phyloP scores from a whole-genome alignment of 257 asterid species.

The Petrea volubilis region DNA sequence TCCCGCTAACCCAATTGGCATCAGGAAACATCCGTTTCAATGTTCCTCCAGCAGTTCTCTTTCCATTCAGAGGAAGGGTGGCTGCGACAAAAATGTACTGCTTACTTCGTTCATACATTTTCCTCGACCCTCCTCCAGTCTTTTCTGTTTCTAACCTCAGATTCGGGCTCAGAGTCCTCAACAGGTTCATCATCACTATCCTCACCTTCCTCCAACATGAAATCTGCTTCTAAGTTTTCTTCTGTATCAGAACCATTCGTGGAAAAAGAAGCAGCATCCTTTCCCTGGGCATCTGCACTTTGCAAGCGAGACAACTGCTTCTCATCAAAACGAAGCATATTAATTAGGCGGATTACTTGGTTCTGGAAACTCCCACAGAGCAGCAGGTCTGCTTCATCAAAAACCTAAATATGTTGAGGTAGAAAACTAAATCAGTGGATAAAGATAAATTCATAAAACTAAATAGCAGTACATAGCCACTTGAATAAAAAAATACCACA shows the following conservation, averaged over 20 bases:
- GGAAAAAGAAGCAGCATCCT: slow-evolving; percentile 28
- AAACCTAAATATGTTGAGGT: slow-evolving; percentile 53
- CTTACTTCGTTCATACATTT: slow-evolving; percentile 77
- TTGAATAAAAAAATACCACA: slow-evolving; percentile 59
- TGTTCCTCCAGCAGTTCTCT: slow-evolving; percentile 88
- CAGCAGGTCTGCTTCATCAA: slow-evolving; percentile 96
- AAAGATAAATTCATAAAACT: not conserved
- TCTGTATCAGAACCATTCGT: slow-evolving; percentile 35
- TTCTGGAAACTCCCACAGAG: slow-evolving; percentile 95
- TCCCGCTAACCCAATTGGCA: slow-evolving; percentile 87
- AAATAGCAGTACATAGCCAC: not conserved
- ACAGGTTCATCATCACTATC: slow-evolving; percentile 37
- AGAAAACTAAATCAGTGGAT: slow-evolving; percentile 2
- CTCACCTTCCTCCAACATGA: slow-evolving; percentile 41
- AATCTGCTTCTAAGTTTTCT: slow-evolving; percentile 38
- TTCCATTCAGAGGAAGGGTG: slow-evolving; percentile 93
- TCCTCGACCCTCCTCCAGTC: slow-evolving; percentile 94
- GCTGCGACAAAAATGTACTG: slow-evolving; percentile 98
- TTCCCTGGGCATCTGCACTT: slow-evolving; percentile 31
- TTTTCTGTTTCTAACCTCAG: slow-evolving; percentile 42
- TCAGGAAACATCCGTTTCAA: slow-evolving; percentile 88
- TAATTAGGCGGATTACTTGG: slow-evolving; percentile 85
- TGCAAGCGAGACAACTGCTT: slow-evolving; percentile 66
- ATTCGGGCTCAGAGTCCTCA: slow-evolving; percentile 37
- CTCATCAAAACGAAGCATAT: slow-evolving; percentile 94